phyloP scores from a whole-genome alignment of 352 stramenopile genomes.

The Pythium sukuiense region DNA sequence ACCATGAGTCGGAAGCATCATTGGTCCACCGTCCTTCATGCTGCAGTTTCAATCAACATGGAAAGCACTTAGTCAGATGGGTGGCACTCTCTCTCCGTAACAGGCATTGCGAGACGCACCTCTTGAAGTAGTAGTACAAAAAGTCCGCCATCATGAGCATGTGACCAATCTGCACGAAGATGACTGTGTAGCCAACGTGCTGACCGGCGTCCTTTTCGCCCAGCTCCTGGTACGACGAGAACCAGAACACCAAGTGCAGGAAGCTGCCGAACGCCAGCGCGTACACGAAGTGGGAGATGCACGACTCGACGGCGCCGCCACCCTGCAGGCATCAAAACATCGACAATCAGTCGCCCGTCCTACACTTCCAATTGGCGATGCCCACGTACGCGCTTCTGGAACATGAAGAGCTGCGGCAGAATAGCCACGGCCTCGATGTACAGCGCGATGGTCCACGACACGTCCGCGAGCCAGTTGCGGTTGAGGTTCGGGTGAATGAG shows the following conservation, averaged over 20 bases:
- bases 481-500: conserved; percentile 97
- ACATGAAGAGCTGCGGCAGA: conserved; percentile 98
- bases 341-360: background rate
- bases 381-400: conserved; percentile 92
- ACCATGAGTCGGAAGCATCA: conserved; percentile 89
- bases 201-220: conserved; percentile 90
- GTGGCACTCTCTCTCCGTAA: background rate
- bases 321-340: conserved; percentile 39
- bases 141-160: conserved; percentile 99
- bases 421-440: conserved; percentile 98
- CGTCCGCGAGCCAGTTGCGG: conserved; percentile 95
- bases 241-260: conserved; percentile 98
- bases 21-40: conserved; percentile 87
- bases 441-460: conserved; percentile 97
- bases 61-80: background rate
- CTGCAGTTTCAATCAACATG: conserved; percentile 25
- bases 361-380: background rate
- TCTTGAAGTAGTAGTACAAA: conserved; percentile 99
- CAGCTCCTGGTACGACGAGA: conserved; percentile 98
- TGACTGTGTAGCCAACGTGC: conserved; percentile 93
- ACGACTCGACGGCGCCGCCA: conserved; percentile 93
- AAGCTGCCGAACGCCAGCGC: conserved; percentile 94
- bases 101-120: conserved; percentile 35
- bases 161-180: conserved; percentile 97
- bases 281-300: conserved; percentile 97